Evolutionary conservation across 1,284 basidiomycete genomes (phyloP).

Genomic region (Vanrija humicola): DNA sequence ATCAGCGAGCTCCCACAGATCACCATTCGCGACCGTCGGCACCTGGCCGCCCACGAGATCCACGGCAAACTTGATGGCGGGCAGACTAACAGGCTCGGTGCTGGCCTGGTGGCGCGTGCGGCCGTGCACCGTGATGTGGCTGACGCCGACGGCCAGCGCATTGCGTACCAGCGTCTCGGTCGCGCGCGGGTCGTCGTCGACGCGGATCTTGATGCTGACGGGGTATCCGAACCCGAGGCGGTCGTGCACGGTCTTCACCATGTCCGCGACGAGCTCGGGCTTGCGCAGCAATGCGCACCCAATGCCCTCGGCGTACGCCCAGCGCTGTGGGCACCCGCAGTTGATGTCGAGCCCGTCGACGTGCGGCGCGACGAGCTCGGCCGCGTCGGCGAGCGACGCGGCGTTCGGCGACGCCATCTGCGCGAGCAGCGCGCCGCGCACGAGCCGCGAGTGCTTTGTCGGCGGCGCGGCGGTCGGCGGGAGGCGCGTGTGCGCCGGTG

Average conservation of each 20-base stretch:
- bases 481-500: slow-evolving; percentile 27
- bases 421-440: slow-evolving; percentile 55
- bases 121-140: slow-evolving; percentile 57
- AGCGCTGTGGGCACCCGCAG: slow-evolving; percentile 56
- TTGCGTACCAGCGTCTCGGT: slow-evolving; percentile 55
- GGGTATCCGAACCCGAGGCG: slow-evolving; percentile 55
- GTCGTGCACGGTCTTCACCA: slow-evolving; percentile 55
- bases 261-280: slow-evolving; percentile 57
- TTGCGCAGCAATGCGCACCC: slow-evolving; percentile 58
- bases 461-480: slow-evolving; percentile 29
- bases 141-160: slow-evolving; percentile 41
- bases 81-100: slow-evolving; percentile 54
- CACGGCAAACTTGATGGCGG: slow-evolving; percentile 55
- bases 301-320: slow-evolving; percentile 57
- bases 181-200: slow-evolving; percentile 54
- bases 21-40: slow-evolving; percentile 58
- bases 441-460: slow-evolving; percentile 32
- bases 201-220: slow-evolving; percentile 59
- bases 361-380: slow-evolving; percentile 53
- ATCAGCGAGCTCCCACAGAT: slow-evolving; percentile 55
- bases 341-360: slow-evolving; percentile 61
- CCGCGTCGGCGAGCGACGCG: slow-evolving; percentile 55
- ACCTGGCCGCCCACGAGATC: slow-evolving; percentile 53
- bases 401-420: slow-evolving; percentile 58
- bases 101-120: slow-evolving; percentile 57